Conservation (phyloP, 2,329 filamentous ascomycete species). For the Talaromyces sp. region DNA sequence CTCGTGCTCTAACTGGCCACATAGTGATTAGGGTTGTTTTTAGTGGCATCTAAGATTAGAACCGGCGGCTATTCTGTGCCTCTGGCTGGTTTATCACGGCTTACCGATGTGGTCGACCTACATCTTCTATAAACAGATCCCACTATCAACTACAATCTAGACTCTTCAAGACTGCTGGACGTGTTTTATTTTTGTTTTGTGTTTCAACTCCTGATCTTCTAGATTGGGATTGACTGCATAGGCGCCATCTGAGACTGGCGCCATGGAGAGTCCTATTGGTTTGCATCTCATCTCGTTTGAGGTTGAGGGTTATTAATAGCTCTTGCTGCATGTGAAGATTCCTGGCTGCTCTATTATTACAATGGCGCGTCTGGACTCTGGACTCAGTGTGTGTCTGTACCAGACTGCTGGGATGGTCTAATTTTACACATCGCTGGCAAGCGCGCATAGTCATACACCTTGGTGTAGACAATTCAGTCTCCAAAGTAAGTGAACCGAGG, state of each 20-base stretch:
- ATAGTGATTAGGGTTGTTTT: neutral
- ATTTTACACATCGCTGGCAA: neutral
- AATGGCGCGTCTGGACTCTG: neutral
- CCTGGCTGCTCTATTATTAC: neutral
- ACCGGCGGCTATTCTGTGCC: conserved; percentile 8
- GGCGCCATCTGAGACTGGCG: conserved; percentile 7
- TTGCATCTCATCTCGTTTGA: neutral
- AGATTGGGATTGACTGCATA: neutral
- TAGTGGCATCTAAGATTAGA: conserved; percentile 9
- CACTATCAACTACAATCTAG: neutral
- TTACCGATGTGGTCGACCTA: neutral
- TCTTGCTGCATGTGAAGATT: conserved; percentile 4
- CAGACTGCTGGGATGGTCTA: neutral
- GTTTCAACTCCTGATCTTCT: neutral
- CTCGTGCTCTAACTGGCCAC: neutral
- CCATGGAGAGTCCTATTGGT: neutral
- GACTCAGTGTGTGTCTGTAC: neutral
- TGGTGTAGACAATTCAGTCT: neutral
- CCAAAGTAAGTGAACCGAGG: neutral
- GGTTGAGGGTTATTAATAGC: neutral
- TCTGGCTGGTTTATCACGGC: conserved; percentile 8
- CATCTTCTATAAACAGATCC: conserved; percentile 5
- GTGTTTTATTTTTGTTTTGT: conserved; percentile 7
- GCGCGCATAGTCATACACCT: neutral
- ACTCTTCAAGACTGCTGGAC: neutral